phyloP scores from a whole-genome alignment of 176 grass and related monocot species.

The Saccharum spontaneum region DNA sequence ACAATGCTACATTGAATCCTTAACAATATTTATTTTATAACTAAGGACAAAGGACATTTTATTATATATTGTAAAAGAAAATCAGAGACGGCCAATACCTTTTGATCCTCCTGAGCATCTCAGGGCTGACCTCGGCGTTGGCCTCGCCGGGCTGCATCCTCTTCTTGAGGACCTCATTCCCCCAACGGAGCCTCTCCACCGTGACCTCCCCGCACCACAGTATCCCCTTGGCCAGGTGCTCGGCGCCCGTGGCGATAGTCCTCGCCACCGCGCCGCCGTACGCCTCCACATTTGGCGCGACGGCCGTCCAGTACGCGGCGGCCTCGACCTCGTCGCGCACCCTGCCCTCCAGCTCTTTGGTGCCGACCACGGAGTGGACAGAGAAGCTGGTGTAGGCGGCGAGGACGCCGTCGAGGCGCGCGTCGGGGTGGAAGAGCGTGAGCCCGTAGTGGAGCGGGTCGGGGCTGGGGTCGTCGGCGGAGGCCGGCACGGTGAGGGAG shows the following conservation, averaged over 20 bases:
- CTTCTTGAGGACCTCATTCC: constrained; percentile 68
- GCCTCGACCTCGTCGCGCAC: constrained; percentile 56
- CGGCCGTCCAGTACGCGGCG: constrained; percentile 82
- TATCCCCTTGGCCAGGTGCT: constrained; percentile 62
- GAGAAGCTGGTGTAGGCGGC: constrained; percentile 58
- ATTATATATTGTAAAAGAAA: not conserved
- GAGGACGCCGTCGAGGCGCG: constrained; percentile 53
- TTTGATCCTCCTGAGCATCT: constrained; percentile 74
- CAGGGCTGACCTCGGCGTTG: constrained; percentile 57
- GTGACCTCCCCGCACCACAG: constrained; percentile 84
- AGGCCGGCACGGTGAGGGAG: constrained; percentile 65
- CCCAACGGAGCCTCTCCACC: constrained; percentile 67
- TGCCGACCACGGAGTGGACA: constrained; percentile 49
- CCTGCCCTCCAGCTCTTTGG: constrained; percentile 34
- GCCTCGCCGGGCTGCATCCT: constrained; percentile 53
- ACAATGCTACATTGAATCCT: not conserved
- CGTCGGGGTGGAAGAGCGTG: constrained; percentile 51
- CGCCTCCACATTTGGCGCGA: constrained; percentile 84
- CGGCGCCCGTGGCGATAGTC: constrained; percentile 62
- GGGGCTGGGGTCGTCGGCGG: constrained; percentile 36
- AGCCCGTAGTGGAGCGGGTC: constrained; percentile 74
- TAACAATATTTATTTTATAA: not conserved
- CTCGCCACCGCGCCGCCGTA: constrained; percentile 62
- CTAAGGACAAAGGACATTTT: not conserved
- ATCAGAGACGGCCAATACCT: constrained; percentile 17